Base-by-base conservation (phyloP, 2,329 filamentous ascomycete species). In the Beauveria varroae region DNA sequence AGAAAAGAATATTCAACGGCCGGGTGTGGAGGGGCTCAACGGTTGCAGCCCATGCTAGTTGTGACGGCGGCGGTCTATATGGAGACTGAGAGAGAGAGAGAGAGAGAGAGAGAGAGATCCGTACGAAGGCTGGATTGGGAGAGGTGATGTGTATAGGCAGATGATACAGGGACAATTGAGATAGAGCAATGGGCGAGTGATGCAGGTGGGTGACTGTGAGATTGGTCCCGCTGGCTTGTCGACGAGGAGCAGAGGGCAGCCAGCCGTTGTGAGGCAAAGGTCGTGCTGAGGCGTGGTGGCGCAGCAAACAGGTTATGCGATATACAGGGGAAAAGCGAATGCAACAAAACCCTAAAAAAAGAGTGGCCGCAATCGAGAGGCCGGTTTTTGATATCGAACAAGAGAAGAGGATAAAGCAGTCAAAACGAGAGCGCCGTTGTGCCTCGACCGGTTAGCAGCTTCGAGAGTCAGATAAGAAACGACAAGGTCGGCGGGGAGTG, bases 381-480 rank as follows among this genome's bases (percentile, higher is more conserved):
- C 16, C 41, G n/a, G 30, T 12, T 57, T 49, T 57, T n/a, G 44
- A 57, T 37, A 49, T 49, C 24, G 22, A 20, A 49, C 47, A 49
- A 58, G 20, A 18, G 9, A 26, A 34, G 9, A 34, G 5, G 40
- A 60, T 53, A 52, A 46, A 53, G 18, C 46, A 53, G 47, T 52
- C 49, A 28, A 60, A 50, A 46, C 37, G 49, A 37, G 30, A 44
- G 51, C 41, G 44, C 59, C 59, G 59, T 56, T 61, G 41, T 56
- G 44, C 59, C 51, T 56, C 28, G 30, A 47, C 46, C 40, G 40
- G 49, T 40, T 49, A 40, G 37, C 40, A 30, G 28, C 34, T 24
- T 53, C 18, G 44, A 59, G 50, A 41, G 56, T 55, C 34, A 59
- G 61, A 64, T 60, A 57, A 58, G 62, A 63, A 62, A 37, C 59